phyloP scores from a whole-genome alignment of 305 asterid genomes.

The Salvia sclarea region DNA sequence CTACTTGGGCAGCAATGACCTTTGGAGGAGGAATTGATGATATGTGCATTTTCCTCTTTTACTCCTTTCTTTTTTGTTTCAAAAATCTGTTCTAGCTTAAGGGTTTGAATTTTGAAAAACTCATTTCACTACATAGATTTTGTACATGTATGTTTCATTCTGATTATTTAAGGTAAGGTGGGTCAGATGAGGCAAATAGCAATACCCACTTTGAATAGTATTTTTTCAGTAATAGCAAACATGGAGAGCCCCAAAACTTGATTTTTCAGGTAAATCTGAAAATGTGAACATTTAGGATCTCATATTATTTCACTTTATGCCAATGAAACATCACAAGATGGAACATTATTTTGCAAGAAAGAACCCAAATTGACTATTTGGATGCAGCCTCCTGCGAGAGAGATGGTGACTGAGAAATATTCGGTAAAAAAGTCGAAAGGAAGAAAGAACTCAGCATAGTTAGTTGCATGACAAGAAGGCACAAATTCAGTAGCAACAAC shows the following conservation, averaged over 20 bases:
- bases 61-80: no score
- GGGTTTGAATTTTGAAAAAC: not conserved
- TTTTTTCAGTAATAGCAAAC: no score
- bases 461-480: conserved; percentile 21
- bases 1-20: not conserved
- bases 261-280: not conserved
- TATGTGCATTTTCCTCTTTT: no score
- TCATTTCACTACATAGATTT: not conserved
- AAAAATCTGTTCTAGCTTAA: no score
- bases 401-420: not conserved
- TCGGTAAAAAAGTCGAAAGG: not conserved
- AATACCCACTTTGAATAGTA: no score
- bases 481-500: conserved; percentile 22
- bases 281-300: not conserved
- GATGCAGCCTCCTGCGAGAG: conserved; percentile 15
- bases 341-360: conserved; percentile 9
- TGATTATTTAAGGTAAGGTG: not conserved
- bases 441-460: conserved; percentile 9
- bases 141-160: not conserved
- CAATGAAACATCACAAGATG: conserved; percentile 7
- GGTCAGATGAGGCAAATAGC: not conserved
- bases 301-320: not conserved
- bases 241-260: no score
- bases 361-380: conserved; percentile 16
- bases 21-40: no score